Evolutionary conservation across 768 basidiomycete species (phyloP).

Genomic region (Thelephora aurantiotincta): DNA sequence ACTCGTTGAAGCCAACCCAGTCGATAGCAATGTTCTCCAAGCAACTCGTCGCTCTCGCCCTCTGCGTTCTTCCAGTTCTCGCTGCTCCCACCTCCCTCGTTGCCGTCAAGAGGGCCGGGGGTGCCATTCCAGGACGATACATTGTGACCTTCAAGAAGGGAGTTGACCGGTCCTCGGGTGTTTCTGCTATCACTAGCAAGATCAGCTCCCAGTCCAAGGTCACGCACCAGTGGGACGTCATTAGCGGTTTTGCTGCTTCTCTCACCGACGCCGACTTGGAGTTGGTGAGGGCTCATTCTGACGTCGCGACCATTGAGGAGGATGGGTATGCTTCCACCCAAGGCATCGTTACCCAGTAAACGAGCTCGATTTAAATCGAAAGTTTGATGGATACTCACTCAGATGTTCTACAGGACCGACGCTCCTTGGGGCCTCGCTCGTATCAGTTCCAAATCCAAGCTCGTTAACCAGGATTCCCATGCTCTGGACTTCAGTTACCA

Average conservation of each 20-base stretch:
- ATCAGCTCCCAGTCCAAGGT: constrained; percentile 1
- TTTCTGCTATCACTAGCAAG: no score
- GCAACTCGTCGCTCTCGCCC: no score
- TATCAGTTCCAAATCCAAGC: constrained; percentile 6
- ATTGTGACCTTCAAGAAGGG: no score
- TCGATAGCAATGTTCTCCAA: no score
- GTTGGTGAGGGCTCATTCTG: constrained; percentile 7
- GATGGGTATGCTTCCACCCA: constrained; percentile 9
- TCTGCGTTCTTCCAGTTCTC: no score
- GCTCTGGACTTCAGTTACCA: constrained; percentile 10
- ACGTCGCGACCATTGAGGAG: constrained; percentile 11
- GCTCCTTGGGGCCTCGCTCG: constrained; percentile 13
- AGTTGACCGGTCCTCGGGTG: no score
- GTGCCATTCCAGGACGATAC: no score
- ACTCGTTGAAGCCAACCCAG: no score
- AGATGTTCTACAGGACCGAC: constrained; percentile 6
- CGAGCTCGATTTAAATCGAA: neutral
- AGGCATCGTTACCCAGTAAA: constrained; percentile 7
- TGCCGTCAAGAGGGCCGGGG: no score
- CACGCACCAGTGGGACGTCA: constrained; percentile 7
- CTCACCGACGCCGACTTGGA: constrained; percentile 7
- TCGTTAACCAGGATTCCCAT: constrained; percentile 6
- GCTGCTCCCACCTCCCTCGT: no score
- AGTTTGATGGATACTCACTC: neutral
- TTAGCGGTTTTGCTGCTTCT: constrained; percentile 13